phyloP scores from a whole-genome alignment of 2,329 filamentous ascomycete species.

The Cladorrhinum sp. region DNA sequence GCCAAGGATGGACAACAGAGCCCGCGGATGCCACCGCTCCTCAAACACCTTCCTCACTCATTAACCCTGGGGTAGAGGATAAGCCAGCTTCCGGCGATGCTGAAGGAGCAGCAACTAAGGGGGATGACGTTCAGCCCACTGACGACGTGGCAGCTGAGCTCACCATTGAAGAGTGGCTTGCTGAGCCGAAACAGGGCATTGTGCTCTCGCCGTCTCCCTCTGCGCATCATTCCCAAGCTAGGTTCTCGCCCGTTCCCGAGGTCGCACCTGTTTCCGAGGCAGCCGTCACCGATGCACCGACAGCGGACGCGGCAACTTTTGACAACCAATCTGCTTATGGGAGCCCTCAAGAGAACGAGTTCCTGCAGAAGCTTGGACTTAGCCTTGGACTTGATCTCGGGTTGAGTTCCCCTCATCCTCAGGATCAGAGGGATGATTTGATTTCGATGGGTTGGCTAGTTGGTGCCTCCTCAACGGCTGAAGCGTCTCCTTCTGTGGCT shows the following conservation, averaged over 20 bases:
- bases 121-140: neutral
- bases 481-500: neutral
- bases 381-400: neutral
- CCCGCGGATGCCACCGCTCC: neutral
- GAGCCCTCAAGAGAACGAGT: neutral
- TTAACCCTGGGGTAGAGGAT: neutral
- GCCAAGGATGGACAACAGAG: slow-evolving; percentile 8
- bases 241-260: slow-evolving; percentile 2
- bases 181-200: slow-evolving; percentile 16
- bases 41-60: neutral
- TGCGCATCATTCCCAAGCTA: neutral
- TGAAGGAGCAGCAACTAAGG: neutral
- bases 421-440: neutral
- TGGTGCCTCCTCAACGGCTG: neutral
- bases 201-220: neutral
- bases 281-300: neutral
- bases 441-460: neutral
- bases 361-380: neutral
- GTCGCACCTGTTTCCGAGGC: neutral
- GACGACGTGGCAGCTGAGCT: slow-evolving; percentile 18
- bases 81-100: neutral
- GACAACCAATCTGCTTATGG: neutral
- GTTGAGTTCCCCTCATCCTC: neutral
- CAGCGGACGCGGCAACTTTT: neutral
- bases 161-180: slow-evolving; percentile 30